Conservation (phyloP, 1,139 yeast species). For the Yamadazyma diddensiae region DNA sequence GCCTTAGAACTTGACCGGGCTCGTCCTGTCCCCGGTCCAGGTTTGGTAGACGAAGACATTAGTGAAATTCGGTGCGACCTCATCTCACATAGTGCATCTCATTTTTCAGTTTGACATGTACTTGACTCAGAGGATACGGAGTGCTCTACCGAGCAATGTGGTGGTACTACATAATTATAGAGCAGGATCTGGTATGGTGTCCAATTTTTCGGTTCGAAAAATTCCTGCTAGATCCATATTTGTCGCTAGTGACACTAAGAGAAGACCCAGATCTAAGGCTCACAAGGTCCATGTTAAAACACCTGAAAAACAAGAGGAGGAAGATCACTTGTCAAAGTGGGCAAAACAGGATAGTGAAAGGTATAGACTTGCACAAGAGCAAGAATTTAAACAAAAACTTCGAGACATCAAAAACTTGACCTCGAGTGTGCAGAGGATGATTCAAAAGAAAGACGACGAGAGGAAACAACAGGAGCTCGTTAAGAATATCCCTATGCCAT, state of each 20-base stretch:
- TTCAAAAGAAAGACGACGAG: slow-evolving; percentile 17
- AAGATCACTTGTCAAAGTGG: slow-evolving; percentile 15
- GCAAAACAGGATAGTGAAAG: slow-evolving; percentile 19
- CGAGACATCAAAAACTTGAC: slow-evolving; percentile 20
- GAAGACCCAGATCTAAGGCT: slow-evolving; percentile 3
- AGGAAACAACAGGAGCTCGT: slow-evolving; percentile 12
- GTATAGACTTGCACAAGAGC: slow-evolving; percentile 17
- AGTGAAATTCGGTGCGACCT: not conserved
- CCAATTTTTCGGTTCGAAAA: too few species aligned
- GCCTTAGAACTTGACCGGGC: slow-evolving; percentile 18
- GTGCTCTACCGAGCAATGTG: too few species aligned
- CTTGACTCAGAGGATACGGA: too few species aligned
- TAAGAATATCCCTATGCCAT: slow-evolving; percentile 20
- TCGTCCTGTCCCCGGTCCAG: slow-evolving; percentile 19
- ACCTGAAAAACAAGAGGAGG: slow-evolving; percentile 1
- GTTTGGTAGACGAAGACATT: slow-evolving; percentile 16
- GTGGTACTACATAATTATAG: too few species aligned
- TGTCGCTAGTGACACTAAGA: slow-evolving; percentile 10
- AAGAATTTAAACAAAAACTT: slow-evolving; percentile 21
- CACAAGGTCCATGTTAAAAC: not conserved
- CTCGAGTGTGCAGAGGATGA: slow-evolving; percentile 20
- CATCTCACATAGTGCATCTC: not conserved
- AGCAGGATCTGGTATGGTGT: too few species aligned
- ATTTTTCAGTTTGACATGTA: too few species aligned
- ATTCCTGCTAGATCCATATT: slow-evolving; percentile 11